Percentiles rank a stretch among this genome's conserved stretches.
These are phyloP conservation scores for Citrus cavaleriei DNA, from an alignment of 345 rosid genomes.

Conservation along the genomic window DNA sequence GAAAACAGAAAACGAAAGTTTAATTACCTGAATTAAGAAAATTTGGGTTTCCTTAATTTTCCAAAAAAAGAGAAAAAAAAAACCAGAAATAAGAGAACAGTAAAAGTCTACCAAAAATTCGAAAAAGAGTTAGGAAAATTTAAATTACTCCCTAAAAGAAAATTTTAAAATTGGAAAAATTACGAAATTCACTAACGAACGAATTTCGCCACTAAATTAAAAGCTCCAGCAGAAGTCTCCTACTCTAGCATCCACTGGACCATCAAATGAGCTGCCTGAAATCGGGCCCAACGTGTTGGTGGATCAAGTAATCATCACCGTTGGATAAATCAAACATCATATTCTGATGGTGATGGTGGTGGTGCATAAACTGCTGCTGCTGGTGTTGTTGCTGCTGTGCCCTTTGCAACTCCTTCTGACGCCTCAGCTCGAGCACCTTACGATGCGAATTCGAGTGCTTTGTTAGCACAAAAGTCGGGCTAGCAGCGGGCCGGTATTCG, in stretches of 20 bases:
- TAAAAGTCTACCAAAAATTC: constrained; percentile 17
- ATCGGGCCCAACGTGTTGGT: constrained; percentile 81
- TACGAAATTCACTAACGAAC: constrained; percentile 21
- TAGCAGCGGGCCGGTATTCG: constrained; percentile 75
- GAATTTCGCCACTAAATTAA: constrained; percentile 19
- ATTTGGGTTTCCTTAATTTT: constrained; percentile 20
- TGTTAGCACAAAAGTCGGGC: constrained; percentile 68
- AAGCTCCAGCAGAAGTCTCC: constrained; percentile 5
- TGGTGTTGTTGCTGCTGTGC: constrained; percentile 39
- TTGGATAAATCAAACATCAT: constrained; percentile 63
- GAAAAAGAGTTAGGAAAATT: constrained; percentile 7
- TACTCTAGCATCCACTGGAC: constrained; percentile 28
- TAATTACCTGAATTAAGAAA: constrained; percentile 18
- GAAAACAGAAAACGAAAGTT: neutral
- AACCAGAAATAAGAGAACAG: neutral
- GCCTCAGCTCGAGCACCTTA: constrained; percentile 63
- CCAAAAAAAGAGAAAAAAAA: neutral
- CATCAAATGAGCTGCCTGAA: constrained; percentile 66
- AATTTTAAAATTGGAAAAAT: constrained; percentile 2
- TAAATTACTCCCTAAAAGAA: constrained; percentile 13
- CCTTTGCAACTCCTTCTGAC: constrained; percentile 40
- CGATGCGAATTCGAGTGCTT: constrained; percentile 78
- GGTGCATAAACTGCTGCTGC: constrained; percentile 36
- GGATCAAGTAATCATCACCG: constrained; percentile 85
- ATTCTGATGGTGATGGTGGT: constrained; percentile 48